Evolutionary conservation across 345 rosid species (phyloP), one percentile per base, ranked within the genome.

Genomic region (Gossypium arboreum): DNA sequence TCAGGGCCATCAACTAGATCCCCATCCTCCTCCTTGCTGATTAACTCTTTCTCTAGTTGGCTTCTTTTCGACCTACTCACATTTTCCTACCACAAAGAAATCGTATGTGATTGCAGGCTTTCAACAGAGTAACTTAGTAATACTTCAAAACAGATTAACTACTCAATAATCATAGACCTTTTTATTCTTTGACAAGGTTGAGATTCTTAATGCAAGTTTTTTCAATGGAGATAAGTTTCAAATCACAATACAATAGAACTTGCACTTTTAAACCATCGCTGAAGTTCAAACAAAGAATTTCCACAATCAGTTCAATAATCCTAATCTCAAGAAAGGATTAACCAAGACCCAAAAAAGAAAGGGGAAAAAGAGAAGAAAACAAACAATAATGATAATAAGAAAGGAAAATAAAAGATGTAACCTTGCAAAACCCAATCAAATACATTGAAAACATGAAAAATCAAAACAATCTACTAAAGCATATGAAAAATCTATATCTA

Each of bases 1-100:
- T 95, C 98, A 1, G 99, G 99, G 18, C 89, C 97, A 76, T 87
- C 90, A 65, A 78, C 86, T 68, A 75, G 71, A 74, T 78, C 83
- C 71, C 60, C 85, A 2, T 72, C 71, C 71, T 80, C 72, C 79
- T 85, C 97, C 68, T 87, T 93, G 48, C 68, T 71, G 51, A 76
- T 68, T 5, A 88, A 78, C 67, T 87, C 87, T 4, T 88, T 77
- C 69, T 86, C 88, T 75, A 78, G 79, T 41, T 83, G 91, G 78
- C 81, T 82, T 79, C 77, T 83, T 81, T 79, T 84, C 0, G 85
- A 68, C 64, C 82, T 91, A 71, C 66, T 86, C 66, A 17, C 85
- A 63, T 88, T 83, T 71, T 83, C 97, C 97, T 93, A 56, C 54
- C 29, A 24, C 76, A 50, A 68, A 63, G 73, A 45, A 58, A 24